Conservation (phyloP, 2,329 filamentous ascomycete species). For the Penicillium sp. region DNA sequence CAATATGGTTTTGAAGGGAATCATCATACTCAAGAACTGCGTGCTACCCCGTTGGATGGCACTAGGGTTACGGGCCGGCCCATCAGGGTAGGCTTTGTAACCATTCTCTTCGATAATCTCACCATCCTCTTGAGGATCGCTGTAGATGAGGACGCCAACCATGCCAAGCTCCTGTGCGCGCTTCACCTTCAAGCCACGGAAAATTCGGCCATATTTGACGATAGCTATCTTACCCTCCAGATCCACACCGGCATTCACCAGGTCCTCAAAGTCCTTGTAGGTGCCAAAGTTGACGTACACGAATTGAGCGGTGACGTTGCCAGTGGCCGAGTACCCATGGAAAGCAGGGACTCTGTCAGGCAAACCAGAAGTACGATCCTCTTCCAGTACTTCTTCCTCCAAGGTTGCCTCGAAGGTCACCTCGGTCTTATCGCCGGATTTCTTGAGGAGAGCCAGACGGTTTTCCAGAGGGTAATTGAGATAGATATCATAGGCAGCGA, state of each 20-base stretch:
- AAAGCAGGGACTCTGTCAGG: slow-evolving; percentile 76
- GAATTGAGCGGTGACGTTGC: slow-evolving; percentile 81
- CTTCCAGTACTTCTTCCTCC: slow-evolving; percentile 75
- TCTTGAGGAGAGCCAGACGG: slow-evolving; percentile 61
- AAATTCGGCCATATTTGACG: slow-evolving; percentile 77
- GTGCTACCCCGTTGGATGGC: slow-evolving; percentile 86
- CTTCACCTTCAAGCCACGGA: slow-evolving; percentile 88
- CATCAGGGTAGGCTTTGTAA: slow-evolving; percentile 71
- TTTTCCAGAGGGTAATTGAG: slow-evolving; percentile 72
- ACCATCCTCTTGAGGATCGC: slow-evolving; percentile 84
- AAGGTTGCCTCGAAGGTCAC: slow-evolving; percentile 74
- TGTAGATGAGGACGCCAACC: slow-evolving; percentile 78
- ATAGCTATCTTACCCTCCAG: slow-evolving; percentile 82
- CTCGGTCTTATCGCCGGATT: slow-evolving; percentile 40
- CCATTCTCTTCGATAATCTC: slow-evolving; percentile 76
- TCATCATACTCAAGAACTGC: slow-evolving; percentile 66
- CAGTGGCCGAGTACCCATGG: slow-evolving; percentile 88
- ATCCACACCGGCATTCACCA: slow-evolving; percentile 67
- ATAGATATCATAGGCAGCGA: slow-evolving; percentile 69
- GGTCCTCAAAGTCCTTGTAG: slow-evolving; percentile 76
- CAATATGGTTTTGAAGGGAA: not conserved
- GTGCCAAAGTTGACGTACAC: slow-evolving; percentile 92
- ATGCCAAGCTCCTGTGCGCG: slow-evolving; percentile 86
- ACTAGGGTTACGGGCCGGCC: slow-evolving; percentile 79
- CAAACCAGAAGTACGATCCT: slow-evolving; percentile 73